Conservation (phyloP, 257 asterid genomes). For the Solanum ahanhuiri region DNA sequence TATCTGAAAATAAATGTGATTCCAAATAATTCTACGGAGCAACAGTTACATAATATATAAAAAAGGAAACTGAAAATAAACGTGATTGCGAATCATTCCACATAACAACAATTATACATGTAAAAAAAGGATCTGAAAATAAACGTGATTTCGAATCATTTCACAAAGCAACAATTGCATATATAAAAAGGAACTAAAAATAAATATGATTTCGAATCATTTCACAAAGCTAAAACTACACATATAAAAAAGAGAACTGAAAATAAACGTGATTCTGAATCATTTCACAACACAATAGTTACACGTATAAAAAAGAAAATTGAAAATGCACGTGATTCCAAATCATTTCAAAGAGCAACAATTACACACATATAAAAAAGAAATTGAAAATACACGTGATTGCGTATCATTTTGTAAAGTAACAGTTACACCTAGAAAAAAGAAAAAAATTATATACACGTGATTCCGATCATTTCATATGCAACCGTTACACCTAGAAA, state of each 20-base stretch:
- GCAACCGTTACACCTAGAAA: neutral
- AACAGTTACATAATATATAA: neutral
- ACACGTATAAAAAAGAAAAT: neutral
- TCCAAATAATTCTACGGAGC: neutral
- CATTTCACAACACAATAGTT: neutral
- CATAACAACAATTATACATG: rapidly evolving
- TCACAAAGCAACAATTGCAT: neutral
- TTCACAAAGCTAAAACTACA: neutral
- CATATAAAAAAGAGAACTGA: neutral
- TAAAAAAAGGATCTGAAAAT: rapidly evolving
- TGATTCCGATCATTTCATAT: neutral
- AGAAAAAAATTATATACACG: no score
- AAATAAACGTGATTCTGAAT: neutral
- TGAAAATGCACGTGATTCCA: neutral
- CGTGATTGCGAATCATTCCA: neutral
- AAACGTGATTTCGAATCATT: neutral
- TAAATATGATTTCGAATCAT: neutral
- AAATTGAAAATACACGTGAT: neutral
- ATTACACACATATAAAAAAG: neutral
- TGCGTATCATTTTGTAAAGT: neutral
- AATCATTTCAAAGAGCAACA: neutral
- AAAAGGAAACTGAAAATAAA: neutral
- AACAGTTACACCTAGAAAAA: neutral
- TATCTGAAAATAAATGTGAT: neutral
- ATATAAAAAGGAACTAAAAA: neutral